phyloP scores from a whole-genome alignment of 345 rosid species.

The Clausena lansium region DNA sequence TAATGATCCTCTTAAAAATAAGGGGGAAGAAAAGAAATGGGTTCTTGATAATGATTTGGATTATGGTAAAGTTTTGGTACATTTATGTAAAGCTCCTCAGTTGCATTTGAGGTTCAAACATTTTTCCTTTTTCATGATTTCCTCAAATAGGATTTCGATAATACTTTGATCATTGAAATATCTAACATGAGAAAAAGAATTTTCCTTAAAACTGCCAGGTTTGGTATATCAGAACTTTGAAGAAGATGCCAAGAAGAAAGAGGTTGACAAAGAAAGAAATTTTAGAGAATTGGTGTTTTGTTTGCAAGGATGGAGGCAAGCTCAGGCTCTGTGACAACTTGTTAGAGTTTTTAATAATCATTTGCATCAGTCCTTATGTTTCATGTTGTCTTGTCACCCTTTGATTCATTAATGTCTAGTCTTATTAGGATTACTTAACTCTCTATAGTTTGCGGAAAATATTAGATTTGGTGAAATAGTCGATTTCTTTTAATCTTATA shows the following conservation, averaged over 20 bases:
- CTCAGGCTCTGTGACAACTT: slow-evolving; percentile 44
- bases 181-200: too few species aligned
- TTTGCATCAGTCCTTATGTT: background rate
- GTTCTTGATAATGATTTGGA: background rate
- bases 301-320: slow-evolving; percentile 55
- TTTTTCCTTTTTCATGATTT: too few species aligned
- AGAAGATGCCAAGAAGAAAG: slow-evolving; percentile 20
- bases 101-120: too few species aligned
- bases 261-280: slow-evolving; percentile 26
- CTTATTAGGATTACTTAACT: too few species aligned
- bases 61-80: background rate
- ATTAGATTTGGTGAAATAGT: too few species aligned
- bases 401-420: too few species aligned
- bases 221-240: background rate
- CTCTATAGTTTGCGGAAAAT: too few species aligned
- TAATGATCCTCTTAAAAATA: too few species aligned
- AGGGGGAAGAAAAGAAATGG: too few species aligned
- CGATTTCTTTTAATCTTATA: background rate
- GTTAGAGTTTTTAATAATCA: slow-evolving; percentile 23
- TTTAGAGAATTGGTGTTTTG: slow-evolving; percentile 41
- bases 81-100: too few species aligned
- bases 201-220: background rate
- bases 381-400: background rate
- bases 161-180: too few species aligned
- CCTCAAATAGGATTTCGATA: too few species aligned